Evolutionary conservation across 805 yeast genomes (phyloP), one percentile per base, ranked within the genome.

Genomic region (Barnettozyma californica): DNA sequence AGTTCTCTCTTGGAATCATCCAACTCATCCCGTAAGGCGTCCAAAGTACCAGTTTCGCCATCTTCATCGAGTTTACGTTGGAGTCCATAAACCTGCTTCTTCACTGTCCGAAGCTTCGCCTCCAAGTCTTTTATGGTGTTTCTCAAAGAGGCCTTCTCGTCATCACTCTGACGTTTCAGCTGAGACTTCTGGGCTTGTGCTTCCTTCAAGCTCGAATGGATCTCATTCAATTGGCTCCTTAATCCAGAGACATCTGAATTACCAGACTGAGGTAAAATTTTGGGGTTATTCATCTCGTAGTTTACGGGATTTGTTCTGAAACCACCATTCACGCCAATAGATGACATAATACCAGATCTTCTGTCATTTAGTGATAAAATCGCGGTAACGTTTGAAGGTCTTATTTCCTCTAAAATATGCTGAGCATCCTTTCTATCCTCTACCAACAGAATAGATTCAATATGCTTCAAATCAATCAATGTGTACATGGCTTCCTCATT

Each of bases 381-480:
- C 46, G 65, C 57, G 1, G 51, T 53, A 6, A 81, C 79, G 49
- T 77, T 77, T 1, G 49, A 50, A 0, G 70, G 25, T n/a, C 14
- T 67, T 9, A 66, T 61, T 5, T 46, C 40, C 31, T 68, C 62
- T 46, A 81, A 60, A 16, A 72, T 62, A 0, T 52, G 47, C 54
- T 78, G 80, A 0, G 87, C 92, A 13, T 71, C 74, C 2, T 61
- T 55, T 53, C 81, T 71, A 45, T 79, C 69, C 1, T 74, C 71
- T 16, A 80, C 70, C 36, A 90, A 62, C 0, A 85, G 67, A 1
- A 76, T 67, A 10, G 75, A 70, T 58, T 91, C 95, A 41, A 87
- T 74, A 40, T 67, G 70, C 37, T 73, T 71, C 3, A 73, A 54
- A 64, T 87, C 96, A 44, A 90, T 81, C 41, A 90, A 63, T 2